A percentile compares a stretch with the other conserved stretches of the same genome.
Conservation (phyloP, 1,284 basidiomycete genomes). For the Malassezia slooffiae region DNA sequence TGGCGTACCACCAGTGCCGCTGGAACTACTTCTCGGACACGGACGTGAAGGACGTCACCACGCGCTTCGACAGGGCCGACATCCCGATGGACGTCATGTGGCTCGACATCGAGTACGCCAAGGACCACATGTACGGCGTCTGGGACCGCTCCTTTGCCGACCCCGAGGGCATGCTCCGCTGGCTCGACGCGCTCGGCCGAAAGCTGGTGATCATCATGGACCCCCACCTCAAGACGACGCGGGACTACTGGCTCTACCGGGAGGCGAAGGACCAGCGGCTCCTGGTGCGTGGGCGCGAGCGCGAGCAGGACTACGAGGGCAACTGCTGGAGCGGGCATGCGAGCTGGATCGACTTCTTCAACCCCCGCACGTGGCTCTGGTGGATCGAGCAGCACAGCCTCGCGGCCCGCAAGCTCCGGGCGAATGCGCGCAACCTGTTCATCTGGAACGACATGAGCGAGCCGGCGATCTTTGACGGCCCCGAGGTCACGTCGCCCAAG, state of each 20-base stretch:
- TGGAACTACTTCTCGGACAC: conserved; percentile 95
- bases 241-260: conserved; percentile 72
- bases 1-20: conserved; percentile 92
- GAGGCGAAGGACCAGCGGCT: conserved; percentile 69
- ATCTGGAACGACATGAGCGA: conserved; percentile 99
- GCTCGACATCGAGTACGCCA: conserved; percentile 85
- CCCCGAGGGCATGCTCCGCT: conserved; percentile 81
- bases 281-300: conserved; percentile 69
- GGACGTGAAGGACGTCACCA: conserved; percentile 77
- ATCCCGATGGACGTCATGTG: conserved; percentile 95
- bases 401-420: conserved; percentile 24
- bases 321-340: conserved; percentile 97
- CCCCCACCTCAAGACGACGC: conserved; percentile 79
- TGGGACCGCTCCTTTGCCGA: conserved; percentile 91
- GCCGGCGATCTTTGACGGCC: conserved; percentile 95
- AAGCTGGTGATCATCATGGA: conserved; percentile 98
- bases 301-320: conserved; percentile 73
- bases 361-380: conserved; percentile 78
- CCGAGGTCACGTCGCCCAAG: conserved; percentile 92
- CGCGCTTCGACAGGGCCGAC: conserved; percentile 68
- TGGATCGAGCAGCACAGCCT: conserved; percentile 53
- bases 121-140: conserved; percentile 92
- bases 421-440: conserved; percentile 55
- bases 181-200: conserved; percentile 70
- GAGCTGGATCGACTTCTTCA: conserved; percentile 95